These are phyloP conservation scores for Paraphaeosphaeria sporulosa DNA, from an alignment of 2,329 filamentous ascomycete genomes.

Conservation along the genomic window DNA sequence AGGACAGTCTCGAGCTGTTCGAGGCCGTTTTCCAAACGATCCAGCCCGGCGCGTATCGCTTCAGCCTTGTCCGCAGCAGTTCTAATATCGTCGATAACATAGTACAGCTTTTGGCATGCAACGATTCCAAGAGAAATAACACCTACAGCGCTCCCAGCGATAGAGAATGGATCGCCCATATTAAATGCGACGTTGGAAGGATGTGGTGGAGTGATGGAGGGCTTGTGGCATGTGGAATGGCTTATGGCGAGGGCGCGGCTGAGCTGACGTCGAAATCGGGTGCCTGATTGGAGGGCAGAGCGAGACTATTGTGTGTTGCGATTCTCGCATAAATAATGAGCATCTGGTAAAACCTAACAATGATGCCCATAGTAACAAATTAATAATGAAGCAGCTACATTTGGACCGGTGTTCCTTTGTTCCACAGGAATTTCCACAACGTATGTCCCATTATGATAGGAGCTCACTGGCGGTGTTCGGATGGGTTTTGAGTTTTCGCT, in stretches of 20 bases:
- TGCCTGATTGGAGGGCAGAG: background rate
- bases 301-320: background rate
- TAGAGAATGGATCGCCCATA: background rate
- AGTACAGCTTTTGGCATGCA: conserved; percentile 36
- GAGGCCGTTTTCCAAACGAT: background rate
- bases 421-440: too few relatives aligned
- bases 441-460: too few relatives aligned
- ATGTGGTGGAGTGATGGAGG: background rate
- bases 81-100: background rate
- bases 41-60: background rate
- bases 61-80: background rate
- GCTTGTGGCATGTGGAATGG: background rate
- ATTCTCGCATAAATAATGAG: too few relatives aligned
- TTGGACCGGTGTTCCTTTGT: too few relatives aligned
- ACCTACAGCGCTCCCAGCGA: background rate
- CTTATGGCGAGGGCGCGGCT: background rate
- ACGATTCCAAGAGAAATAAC: background rate
- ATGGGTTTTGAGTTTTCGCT: too few relatives aligned
- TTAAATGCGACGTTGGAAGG: background rate
- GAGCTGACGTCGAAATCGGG: background rate
- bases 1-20: background rate
- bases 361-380: too few relatives aligned
- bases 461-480: too few relatives aligned
- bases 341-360: too few relatives aligned
- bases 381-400: too few relatives aligned